These are phyloP conservation scores for Phragmites australis DNA, from an alignment of 176 grass and related monocot species.

Conservation along the genomic window DNA sequence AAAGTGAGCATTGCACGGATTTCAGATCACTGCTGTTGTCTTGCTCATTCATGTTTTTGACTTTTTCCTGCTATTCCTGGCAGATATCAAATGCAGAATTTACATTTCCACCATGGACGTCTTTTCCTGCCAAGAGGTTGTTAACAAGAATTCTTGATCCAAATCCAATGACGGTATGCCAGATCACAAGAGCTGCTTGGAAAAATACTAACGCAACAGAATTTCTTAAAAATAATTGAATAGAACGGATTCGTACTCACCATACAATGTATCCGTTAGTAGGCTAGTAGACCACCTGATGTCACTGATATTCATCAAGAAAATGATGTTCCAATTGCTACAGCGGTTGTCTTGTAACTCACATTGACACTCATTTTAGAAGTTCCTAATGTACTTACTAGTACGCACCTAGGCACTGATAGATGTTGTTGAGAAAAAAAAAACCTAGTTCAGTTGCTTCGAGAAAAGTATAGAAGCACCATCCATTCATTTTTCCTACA, in stretches of 20 bases:
- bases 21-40: conserved; percentile 11
- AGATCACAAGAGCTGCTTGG: conserved; percentile 36
- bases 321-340: background rate
- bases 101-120: conserved; percentile 83
- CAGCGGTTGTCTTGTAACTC: background rate
- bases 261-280: background rate
- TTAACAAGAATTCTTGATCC: conserved; percentile 93
- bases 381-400: background rate
- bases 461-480: background rate
- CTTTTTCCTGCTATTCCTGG: conserved; percentile 6
- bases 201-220: background rate
- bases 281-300: background rate
- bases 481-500: no score
- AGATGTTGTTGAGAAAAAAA: background rate
- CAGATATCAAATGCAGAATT: conserved; percentile 87
- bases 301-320: background rate
- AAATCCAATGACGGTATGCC: conserved; percentile 72
- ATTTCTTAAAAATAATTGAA: conserved; percentile 6
- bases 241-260: background rate
- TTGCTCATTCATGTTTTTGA: conserved; percentile 25
- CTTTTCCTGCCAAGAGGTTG: conserved; percentile 90
- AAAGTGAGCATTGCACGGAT: conserved; percentile 59
- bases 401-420: background rate
- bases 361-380: background rate
- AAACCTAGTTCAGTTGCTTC: background rate